phyloP scores from a whole-genome alignment of 176 grass and related monocot genomes.

The Musa beccarii region DNA sequence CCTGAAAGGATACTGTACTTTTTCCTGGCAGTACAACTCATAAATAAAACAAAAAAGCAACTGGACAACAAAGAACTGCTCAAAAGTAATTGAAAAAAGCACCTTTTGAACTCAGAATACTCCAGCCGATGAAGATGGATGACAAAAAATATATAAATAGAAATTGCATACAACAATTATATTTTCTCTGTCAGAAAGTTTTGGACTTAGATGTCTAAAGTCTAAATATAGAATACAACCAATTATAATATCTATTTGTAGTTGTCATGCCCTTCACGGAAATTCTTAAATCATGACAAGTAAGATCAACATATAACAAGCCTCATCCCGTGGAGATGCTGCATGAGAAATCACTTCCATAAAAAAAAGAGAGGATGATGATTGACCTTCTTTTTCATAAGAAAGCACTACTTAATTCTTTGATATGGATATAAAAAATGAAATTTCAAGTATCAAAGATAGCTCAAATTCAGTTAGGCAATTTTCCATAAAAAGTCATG shows the following conservation, averaged over 20 bases:
- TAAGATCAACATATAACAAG: neutral
- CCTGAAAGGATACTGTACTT: too few relatives aligned
- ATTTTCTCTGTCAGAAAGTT: too few relatives aligned
- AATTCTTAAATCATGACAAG: neutral
- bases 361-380: neutral
- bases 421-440: neutral
- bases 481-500: neutral
- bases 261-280: neutral
- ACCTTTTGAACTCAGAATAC: slow-evolving; percentile 21
- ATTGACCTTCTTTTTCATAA: neutral
- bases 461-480: neutral
- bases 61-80: too few relatives aligned
- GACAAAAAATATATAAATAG: too few relatives aligned
- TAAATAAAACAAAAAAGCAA: neutral
- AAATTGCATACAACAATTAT: too few relatives aligned
- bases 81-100: neutral
- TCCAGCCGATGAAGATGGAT: too few relatives aligned
- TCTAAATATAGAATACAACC: too few relatives aligned
- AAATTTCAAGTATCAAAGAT: neutral
- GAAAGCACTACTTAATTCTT: too few relatives aligned
- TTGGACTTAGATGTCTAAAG: too few relatives aligned
- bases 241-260: too few relatives aligned
- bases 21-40: neutral
- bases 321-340: neutral
- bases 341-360: neutral